A percentile compares a stretch with the other conserved stretches of the same genome.
Evolutionary conservation across 345 rosid genomes (phyloP).

Genomic region (Melastoma malabathricum): DNA sequence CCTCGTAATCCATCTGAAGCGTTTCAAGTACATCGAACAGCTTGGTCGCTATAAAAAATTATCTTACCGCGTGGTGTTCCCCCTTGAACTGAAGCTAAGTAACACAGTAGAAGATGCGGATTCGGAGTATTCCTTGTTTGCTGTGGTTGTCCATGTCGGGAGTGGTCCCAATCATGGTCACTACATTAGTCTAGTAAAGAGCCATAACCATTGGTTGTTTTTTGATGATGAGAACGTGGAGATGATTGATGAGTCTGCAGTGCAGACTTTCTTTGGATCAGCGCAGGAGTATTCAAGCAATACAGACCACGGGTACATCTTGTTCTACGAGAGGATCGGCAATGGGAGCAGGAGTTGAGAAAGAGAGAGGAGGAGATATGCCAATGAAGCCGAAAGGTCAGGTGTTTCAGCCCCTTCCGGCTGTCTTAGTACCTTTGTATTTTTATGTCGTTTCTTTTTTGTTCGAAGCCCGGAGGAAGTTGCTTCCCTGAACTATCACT

Average conservation of each 20-base stretch:
- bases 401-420: constrained; percentile 12
- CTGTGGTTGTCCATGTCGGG: constrained; percentile 96
- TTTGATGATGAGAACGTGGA: constrained; percentile 96
- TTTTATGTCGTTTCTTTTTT: constrained; percentile 10
- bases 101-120: constrained; percentile 87
- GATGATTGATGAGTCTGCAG: constrained; percentile 96
- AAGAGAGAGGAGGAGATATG: constrained; percentile 24
- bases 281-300: constrained; percentile 93
- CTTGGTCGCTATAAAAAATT: constrained; percentile 90
- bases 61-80: constrained; percentile 87
- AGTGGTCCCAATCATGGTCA: constrained; percentile 98
- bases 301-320: constrained; percentile 95
- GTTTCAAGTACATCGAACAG: constrained; percentile 96
- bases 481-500: constrained; percentile 16
- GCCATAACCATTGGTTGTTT: constrained; percentile 97
- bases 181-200: constrained; percentile 94
- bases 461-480: constrained; percentile 14
- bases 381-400: constrained; percentile 13
- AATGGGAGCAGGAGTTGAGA: constrained; percentile 36
- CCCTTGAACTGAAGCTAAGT: constrained; percentile 89
- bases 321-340: constrained; percentile 86
- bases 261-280: constrained; percentile 95
- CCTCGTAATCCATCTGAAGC: constrained; percentile 81
- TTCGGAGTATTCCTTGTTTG: constrained; percentile 82
- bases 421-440: constrained; percentile 1